Conservation (phyloP, 2,329 filamentous ascomycete genomes). For the Diplodia intermedia region DNA sequence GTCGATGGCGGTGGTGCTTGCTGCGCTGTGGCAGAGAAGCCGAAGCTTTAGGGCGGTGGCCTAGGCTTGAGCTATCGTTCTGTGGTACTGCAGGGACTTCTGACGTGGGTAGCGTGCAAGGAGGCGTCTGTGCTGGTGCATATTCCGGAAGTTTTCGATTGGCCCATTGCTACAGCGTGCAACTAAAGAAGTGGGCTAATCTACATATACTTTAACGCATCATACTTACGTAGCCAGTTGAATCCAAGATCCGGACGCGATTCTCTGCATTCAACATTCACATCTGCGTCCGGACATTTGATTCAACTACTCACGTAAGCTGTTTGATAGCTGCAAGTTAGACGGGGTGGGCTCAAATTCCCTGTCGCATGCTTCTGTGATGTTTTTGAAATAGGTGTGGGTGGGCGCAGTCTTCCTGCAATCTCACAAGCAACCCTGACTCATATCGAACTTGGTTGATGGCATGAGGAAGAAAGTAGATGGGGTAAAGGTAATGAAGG, state of each 20-base stretch:
- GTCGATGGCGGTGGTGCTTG: not conserved
- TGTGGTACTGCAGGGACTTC: not conserved
- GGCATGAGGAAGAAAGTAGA: too few species aligned
- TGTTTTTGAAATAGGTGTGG: too few species aligned
- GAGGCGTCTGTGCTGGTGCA: not conserved
- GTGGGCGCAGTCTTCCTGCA: too few species aligned
- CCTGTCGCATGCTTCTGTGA: too few species aligned
- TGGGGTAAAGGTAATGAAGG: too few species aligned
- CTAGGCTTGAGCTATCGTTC: too few species aligned
- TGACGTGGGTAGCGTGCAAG: not conserved
- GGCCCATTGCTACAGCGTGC: too few species aligned
- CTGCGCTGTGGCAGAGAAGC: not conserved
- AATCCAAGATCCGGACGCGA: not conserved
- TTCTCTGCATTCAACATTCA: not conserved
- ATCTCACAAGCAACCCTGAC: too few species aligned
- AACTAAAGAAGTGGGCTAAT: not conserved
- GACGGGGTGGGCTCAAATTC: too few species aligned
- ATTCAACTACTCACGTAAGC: not conserved
- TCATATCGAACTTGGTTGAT: too few species aligned
- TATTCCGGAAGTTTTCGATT: not conserved
- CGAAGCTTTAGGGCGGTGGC: constrained; percentile 2
- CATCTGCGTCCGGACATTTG: not conserved
- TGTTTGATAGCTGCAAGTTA: too few species aligned
- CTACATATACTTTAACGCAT: not conserved
- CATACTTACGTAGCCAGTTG: not conserved